Evolutionary conservation across 2,329 filamentous ascomycete genomes (phyloP).

Genomic region (Beauveria sp.): DNA sequence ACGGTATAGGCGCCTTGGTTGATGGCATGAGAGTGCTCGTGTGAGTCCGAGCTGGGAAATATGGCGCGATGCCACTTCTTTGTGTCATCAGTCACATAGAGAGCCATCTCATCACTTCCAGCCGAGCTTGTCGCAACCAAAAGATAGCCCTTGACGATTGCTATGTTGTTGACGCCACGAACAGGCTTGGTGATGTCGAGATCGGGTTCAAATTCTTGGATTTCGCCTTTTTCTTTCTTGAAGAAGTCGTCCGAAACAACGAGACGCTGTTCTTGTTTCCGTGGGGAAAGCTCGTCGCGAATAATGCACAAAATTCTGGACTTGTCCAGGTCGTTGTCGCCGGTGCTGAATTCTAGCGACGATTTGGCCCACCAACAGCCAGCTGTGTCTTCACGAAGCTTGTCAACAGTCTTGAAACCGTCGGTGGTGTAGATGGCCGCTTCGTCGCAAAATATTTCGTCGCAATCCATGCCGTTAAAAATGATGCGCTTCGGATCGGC

Average conservation of each 20-base stretch:
- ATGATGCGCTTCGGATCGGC: conserved; percentile 77
- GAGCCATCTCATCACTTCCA: conserved; percentile 80
- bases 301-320: conserved; percentile 75
- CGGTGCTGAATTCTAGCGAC: conserved; percentile 64
- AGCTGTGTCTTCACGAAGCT: conserved; percentile 59
- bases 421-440: conserved; percentile 70
- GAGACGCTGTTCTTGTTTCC: conserved; percentile 68
- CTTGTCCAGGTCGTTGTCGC: conserved; percentile 55
- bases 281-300: conserved; percentile 61
- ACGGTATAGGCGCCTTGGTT: conserved; percentile 87
- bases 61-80: conserved; percentile 84
- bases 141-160: conserved; percentile 77
- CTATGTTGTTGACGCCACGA: conserved; percentile 73
- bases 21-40: conserved; percentile 59
- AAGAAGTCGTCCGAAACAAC: conserved; percentile 82
- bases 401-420: conserved; percentile 66
- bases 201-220: conserved; percentile 65
- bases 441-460: conserved; percentile 55
- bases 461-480: conserved; percentile 68
- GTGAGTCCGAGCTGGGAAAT: conserved; percentile 71
- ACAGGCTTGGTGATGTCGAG: conserved; percentile 68
- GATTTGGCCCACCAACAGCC: conserved; percentile 86
- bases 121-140: conserved; percentile 74
- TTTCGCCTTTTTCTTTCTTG: conserved; percentile 36
- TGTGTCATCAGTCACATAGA: conserved; percentile 83